These are phyloP conservation scores for Venturiaceae sp. DNA, from an alignment of 2,329 filamentous ascomycete species.

Conservation along the genomic window DNA sequence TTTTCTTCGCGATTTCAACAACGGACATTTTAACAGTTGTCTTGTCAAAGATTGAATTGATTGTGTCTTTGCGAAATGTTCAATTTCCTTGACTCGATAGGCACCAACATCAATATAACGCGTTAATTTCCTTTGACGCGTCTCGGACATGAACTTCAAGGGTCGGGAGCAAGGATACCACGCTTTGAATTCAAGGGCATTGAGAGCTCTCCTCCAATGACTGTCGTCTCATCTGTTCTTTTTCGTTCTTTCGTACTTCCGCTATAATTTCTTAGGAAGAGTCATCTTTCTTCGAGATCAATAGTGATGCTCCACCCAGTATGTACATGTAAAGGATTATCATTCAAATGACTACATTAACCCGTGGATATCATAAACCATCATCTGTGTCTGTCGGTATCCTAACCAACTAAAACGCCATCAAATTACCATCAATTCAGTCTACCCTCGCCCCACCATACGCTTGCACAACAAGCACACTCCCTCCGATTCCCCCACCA, in stretches of 20 bases:
- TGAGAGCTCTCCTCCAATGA: neutral
- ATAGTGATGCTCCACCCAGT: neutral
- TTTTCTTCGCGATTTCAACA: neutral
- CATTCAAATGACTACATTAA: neutral
- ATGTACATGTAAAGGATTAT: neutral
- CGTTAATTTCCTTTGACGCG: neutral
- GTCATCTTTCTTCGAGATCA: too few relatives aligned
- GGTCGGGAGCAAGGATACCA: neutral
- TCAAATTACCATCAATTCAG: neutral
- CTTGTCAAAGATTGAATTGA: neutral
- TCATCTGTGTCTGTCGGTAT: neutral
- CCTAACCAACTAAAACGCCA: neutral
- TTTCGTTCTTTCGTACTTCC: neutral
- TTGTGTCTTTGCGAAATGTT: neutral
- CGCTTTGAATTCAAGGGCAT: neutral
- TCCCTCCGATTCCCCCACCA: slow-evolving; percentile 50
- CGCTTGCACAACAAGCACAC: slow-evolving; percentile 62
- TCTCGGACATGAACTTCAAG: neutral
- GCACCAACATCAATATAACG: neutral
- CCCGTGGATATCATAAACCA: neutral
- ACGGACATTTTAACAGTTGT: too few relatives aligned
- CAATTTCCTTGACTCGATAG: neutral
- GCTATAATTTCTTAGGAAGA: too few relatives aligned
- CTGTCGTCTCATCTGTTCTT: too few relatives aligned
- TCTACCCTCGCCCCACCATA: slow-evolving; percentile 10